Base-by-base conservation (phyloP, 306 rosid species). In the Canavalia ensiformis region DNA sequence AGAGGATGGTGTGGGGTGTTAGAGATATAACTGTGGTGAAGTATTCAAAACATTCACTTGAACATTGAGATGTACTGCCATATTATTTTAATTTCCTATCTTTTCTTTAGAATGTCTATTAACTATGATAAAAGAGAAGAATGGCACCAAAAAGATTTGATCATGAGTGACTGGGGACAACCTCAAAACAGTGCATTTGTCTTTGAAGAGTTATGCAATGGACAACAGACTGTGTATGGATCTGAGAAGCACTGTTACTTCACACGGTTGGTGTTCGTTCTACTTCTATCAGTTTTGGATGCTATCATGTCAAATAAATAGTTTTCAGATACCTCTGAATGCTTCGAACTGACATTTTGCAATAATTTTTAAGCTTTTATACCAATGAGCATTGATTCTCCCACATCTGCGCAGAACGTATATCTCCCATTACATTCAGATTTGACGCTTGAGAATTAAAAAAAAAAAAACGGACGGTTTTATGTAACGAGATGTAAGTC, bases 41-140 rank as follows among this genome's bases (percentile, higher is more conserved):
- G 50, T 11, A 39, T 82, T 69, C 25, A 41, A 46, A 58, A 44
- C 56, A 67, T 68, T 31, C 46, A 46, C 34, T 46, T 29, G 13
- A 37, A 37, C 69, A 5, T 64, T 6, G 5, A 54, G 46, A 63
- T 81, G 75, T 50, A 75, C 51, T 54, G 41, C 51, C 44, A 13
- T 37, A 52, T 60, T 72, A 10, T 74, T 64, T 64, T 64, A 13
- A 37, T 9, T 54, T 31, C 45, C 33, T 33, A 44, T 42, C 3
- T 29, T 50, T 74, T 41, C 30, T 42, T 59, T 41, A 44, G 13
- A 72, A 37, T 30, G 46, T 8, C 8, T 45, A 10, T 25, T 52
- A 55, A 49, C 18, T 72, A 50, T 72, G 66, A 72, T 72, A 50
- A 5, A 62, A 80, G 68, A 81, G 39, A 13, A 39, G 12, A 30